A percentile compares a stretch with the other conserved stretches of the same genome.
Conservation (phyloP, 306 rosid species). For the Pueraria montana region DNA sequence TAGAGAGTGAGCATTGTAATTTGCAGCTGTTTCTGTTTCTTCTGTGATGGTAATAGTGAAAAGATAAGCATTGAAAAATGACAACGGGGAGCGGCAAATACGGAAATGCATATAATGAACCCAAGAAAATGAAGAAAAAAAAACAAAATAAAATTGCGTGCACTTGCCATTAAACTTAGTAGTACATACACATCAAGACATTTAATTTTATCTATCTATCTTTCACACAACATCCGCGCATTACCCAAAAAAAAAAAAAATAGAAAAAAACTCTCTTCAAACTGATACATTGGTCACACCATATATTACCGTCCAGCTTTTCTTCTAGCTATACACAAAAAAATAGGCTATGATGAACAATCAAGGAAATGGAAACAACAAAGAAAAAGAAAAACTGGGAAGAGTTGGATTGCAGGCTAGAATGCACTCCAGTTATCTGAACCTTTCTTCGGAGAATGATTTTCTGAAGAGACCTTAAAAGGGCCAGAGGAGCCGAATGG, state of each 20-base stretch:
- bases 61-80: not conserved
- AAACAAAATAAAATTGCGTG: constrained; percentile 18
- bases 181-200: constrained; percentile 37
- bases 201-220: constrained; percentile 31
- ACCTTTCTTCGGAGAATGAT: constrained; percentile 70
- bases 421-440: constrained; percentile 91
- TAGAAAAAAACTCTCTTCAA: constrained; percentile 38
- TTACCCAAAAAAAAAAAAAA: not conserved
- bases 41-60: not conserved
- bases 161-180: constrained; percentile 30
- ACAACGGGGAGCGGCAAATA: too few relatives aligned
- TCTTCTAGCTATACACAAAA: constrained; percentile 75
- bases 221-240: constrained; percentile 34
- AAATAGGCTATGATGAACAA: constrained; percentile 62
- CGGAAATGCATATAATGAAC: not conserved
- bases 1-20: not conserved
- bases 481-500: constrained; percentile 92
- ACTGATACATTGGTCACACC: constrained; percentile 59
- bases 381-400: constrained; percentile 22
- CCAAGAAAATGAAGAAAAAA: not conserved
- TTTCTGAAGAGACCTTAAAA: constrained; percentile 82
- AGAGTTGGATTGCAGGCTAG: constrained; percentile 53
- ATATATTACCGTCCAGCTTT: constrained; percentile 51
- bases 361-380: constrained; percentile 56
- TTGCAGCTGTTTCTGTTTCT: not conserved